These are phyloP conservation scores for Aspergillus ustus DNA, from an alignment of 2,329 filamentous ascomycete species.

Conservation along the genomic window DNA sequence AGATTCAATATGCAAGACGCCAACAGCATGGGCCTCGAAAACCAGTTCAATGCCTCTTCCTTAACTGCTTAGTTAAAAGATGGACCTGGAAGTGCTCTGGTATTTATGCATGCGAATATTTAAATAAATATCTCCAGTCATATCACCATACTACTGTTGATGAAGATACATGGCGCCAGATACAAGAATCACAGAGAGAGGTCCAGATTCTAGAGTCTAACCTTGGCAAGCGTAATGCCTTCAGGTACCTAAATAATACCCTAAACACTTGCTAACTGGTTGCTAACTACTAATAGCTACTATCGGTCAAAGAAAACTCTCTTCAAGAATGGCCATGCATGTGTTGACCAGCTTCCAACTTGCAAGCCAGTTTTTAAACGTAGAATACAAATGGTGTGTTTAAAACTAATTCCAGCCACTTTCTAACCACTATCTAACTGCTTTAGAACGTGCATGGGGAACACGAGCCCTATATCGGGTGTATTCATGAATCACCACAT, in stretches of 20 bases:
- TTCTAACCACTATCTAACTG: slow-evolving; percentile 3
- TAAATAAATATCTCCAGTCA: background rate
- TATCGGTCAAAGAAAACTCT: slow-evolving; percentile 12
- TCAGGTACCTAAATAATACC: background rate
- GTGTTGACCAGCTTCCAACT: slow-evolving; percentile 12
- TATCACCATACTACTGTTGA: slow-evolving; percentile 10
- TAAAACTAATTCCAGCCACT: slow-evolving; percentile 3
- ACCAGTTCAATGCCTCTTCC: slow-evolving; percentile 7
- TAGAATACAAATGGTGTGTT: slow-evolving; percentile 4
- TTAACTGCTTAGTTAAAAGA: background rate
- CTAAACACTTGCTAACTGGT: background rate
- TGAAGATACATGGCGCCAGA: slow-evolving; percentile 5
- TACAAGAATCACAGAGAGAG: background rate
- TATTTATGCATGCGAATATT: slow-evolving; percentile 8
- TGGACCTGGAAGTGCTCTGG: slow-evolving; percentile 13
- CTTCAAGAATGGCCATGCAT: slow-evolving; percentile 5
- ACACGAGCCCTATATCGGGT: slow-evolving; percentile 12
- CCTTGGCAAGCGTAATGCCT: background rate
- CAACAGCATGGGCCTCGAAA: background rate
- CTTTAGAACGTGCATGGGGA: slow-evolving; percentile 5
- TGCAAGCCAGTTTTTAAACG: slow-evolving; percentile 17
- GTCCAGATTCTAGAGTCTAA: background rate
- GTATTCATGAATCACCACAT: slow-evolving; percentile 1
- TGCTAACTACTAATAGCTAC: slow-evolving; percentile 13
- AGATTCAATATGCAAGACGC: slow-evolving; percentile 3